Evolutionary conservation across 2,329 filamentous ascomycete species (phyloP).

Genomic region (Cercospora brassicicola): DNA sequence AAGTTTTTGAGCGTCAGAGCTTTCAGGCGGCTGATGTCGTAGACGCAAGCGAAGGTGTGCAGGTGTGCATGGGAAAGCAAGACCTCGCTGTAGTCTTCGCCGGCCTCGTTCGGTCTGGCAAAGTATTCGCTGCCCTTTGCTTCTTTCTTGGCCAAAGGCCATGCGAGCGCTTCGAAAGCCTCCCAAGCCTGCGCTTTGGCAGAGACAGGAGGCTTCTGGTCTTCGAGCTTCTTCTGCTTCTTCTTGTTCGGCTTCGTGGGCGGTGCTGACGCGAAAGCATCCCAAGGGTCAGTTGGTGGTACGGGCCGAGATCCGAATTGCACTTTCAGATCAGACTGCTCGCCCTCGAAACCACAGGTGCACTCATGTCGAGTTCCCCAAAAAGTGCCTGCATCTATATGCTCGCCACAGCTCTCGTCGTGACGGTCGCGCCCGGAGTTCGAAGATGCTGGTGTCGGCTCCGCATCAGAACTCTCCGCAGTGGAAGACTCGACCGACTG

Average conservation of each 20-base stretch:
- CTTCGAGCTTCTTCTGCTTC: background rate
- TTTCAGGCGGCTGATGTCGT: slow-evolving; percentile 7
- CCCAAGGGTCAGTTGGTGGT: background rate
- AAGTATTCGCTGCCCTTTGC: slow-evolving; percentile 35
- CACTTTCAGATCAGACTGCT: background rate
- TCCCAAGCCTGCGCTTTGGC: background rate
- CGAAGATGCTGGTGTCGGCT: background rate
- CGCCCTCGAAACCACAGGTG: background rate
- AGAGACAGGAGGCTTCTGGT: background rate
- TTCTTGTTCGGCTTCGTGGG: background rate
- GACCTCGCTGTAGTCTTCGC: slow-evolving; percentile 15
- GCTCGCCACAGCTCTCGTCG: background rate
- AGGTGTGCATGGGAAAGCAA: slow-evolving; percentile 16
- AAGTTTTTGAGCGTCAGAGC: slow-evolving; percentile 10
- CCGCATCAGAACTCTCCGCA: background rate
- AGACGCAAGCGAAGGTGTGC: slow-evolving; percentile 12
- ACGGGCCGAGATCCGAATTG: background rate
- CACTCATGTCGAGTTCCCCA: background rate
- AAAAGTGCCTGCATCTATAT: background rate
- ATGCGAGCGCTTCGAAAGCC: background rate
- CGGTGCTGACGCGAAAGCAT: background rate
- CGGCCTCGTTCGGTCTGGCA: background rate
- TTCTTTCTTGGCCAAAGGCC: background rate
- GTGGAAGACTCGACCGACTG: background rate
- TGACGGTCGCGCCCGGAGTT: background rate